A percentile compares a stretch with the other conserved stretches of the same genome.
These are phyloP conservation scores for Serendipita indica DNA, from an alignment of 768 basidiomycete species.

Conservation along the genomic window DNA sequence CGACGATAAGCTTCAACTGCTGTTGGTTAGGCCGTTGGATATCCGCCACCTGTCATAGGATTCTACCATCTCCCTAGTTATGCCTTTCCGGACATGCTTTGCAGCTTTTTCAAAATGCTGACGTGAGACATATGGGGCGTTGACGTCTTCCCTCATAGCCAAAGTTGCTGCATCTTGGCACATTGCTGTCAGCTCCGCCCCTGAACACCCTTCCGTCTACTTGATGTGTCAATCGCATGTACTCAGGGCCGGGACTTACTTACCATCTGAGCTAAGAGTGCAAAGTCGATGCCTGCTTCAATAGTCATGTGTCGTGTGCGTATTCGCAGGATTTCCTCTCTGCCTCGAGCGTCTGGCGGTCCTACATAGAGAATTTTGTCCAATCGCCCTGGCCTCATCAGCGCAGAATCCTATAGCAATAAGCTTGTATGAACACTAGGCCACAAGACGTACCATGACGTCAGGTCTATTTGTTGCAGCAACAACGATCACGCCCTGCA, in stretches of 20 bases:
- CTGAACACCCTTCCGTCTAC: conserved; percentile 90
- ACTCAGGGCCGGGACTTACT: conserved; percentile 14
- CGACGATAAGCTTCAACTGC: too few relatives aligned
- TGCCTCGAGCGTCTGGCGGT: conserved; percentile 64
- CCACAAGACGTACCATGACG: conserved; percentile 45
- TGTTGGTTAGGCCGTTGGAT: conserved; percentile 14
- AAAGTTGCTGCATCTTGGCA: conserved; percentile 92
- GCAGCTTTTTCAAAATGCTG: conserved; percentile 64
- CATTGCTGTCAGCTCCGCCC: conserved; percentile 80
- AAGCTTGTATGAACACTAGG: not conserved
- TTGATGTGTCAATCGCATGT: not conserved
- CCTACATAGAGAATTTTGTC: conserved; percentile 92
- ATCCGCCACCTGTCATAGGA: conserved; percentile 63
- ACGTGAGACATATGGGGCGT: conserved; percentile 58
- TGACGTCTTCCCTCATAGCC: conserved; percentile 79
- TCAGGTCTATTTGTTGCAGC: conserved; percentile 96
- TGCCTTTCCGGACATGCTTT: conserved; percentile 54
- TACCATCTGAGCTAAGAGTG: conserved; percentile 56
- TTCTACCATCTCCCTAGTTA: conserved; percentile 63
- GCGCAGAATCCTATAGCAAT: conserved; percentile 62
- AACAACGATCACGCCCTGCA: conserved; percentile 86
- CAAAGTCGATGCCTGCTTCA: conserved; percentile 49
- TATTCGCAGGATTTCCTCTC: conserved; percentile 77
- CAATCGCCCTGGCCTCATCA: conserved; percentile 88
- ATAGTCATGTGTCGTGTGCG: conserved; percentile 68